phyloP scores from a whole-genome alignment of 257 asterid genomes.

The Mentha longifolia region DNA sequence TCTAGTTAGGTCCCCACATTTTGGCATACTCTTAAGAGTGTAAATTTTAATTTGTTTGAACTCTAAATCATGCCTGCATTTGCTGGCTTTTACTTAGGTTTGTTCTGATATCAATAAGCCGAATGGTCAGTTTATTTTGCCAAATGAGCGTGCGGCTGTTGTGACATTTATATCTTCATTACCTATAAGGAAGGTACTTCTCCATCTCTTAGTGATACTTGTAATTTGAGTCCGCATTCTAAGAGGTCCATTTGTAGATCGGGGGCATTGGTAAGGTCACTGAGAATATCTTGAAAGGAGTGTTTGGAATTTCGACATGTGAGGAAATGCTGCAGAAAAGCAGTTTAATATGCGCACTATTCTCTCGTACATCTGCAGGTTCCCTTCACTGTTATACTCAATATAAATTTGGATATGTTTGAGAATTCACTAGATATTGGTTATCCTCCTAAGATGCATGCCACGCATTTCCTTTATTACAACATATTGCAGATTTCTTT shows the following conservation, averaged over 20 bases:
- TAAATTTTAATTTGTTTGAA: background rate
- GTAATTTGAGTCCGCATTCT: conserved; percentile 24
- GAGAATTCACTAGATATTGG: background rate
- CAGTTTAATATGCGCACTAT: conserved; percentile 74
- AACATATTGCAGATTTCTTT: conserved; percentile 76
- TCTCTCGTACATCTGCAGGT: conserved; percentile 94
- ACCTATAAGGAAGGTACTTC: conserved; percentile 87
- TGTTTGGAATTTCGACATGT: conserved; percentile 77
- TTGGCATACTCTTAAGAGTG: too few relatives aligned
- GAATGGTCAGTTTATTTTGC: conserved; percentile 89
- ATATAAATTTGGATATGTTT: conserved; percentile 5
- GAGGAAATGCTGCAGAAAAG: conserved; percentile 84
- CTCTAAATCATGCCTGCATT: background rate
- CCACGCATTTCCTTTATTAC: background rate
- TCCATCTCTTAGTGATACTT: conserved; percentile 26
- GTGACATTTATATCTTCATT: conserved; percentile 89
- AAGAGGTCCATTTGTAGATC: conserved; percentile 57
- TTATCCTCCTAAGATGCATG: background rate
- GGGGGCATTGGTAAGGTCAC: conserved; percentile 99
- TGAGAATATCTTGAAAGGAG: conserved; percentile 79
- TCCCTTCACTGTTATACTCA: conserved; percentile 30
- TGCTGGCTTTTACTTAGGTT: conserved; percentile 54
- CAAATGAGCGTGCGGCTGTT: conserved; percentile 80
- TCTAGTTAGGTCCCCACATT: background rate
- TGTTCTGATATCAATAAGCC: conserved; percentile 98